These are phyloP conservation scores for Zymoseptoria passerinii DNA, from an alignment of 2,329 filamentous ascomycete genomes.

Conservation along the genomic window DNA sequence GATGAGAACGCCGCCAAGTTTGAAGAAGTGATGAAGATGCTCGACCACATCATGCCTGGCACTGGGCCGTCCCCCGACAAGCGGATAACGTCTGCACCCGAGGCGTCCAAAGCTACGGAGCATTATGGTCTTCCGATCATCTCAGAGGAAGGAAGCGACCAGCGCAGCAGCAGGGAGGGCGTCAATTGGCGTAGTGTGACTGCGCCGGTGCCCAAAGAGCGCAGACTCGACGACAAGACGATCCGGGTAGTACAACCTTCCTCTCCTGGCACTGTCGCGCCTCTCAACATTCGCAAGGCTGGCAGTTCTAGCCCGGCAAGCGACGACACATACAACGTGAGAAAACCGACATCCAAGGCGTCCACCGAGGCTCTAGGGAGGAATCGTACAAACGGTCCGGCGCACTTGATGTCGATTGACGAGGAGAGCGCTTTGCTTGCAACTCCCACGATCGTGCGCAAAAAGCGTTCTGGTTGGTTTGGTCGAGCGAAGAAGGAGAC, in stretches of 20 bases:
- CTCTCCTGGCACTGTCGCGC: conserved; percentile 43
- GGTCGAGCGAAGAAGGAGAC: conserved; percentile 26
- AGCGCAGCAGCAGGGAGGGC: conserved; percentile 25
- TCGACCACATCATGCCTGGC: conserved; percentile 30
- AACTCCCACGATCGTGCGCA: conserved; percentile 23
- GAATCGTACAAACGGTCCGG: conserved; percentile 13
- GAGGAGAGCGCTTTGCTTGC: conserved; percentile 21
- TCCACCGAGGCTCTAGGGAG: conserved; percentile 16
- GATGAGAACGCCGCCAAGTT: conserved; percentile 44
- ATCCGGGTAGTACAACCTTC: conserved; percentile 51
- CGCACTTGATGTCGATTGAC: conserved; percentile 20
- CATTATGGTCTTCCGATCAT: conserved; percentile 41
- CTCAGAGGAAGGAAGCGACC: conserved; percentile 39
- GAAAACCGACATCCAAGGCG: conserved; percentile 10
- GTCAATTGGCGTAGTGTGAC: conserved; percentile 36
- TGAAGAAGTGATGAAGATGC: conserved; percentile 48
- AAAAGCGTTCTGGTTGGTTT: conserved; percentile 43
- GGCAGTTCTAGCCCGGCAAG: conserved; percentile 24
- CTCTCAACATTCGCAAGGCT: conserved; percentile 49
- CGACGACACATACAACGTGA: conserved; percentile 9
- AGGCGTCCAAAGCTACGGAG: conserved; percentile 22
- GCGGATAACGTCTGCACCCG: conserved; percentile 42
- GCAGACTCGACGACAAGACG: conserved; percentile 35
- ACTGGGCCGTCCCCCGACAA: conserved; percentile 19
- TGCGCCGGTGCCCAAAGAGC: conserved; percentile 30